Evolutionary conservation across 331 rosid species (phyloP), one percentile per base, ranked within the genome.

Genomic region (Pyracantha coccinea): DNA sequence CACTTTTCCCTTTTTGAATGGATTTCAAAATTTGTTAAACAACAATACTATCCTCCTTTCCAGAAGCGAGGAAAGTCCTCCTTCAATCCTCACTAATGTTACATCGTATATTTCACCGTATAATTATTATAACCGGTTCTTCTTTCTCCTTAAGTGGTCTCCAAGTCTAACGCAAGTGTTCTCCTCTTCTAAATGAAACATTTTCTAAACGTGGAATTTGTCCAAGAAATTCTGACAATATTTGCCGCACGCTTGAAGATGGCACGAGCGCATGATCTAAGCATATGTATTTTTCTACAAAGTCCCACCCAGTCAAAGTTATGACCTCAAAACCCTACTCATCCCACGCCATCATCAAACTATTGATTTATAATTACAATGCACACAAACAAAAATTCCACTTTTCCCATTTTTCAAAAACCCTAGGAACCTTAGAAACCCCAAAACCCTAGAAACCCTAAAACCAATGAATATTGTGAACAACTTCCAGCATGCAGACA

Each of bases 171-270:
- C 47, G 47, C 47, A 41, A 4, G 54, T 47, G 54, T 15, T 47
- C n/a, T 47, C n/a, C 8, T 53, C 24, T 21, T 24, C 27, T 10
- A 58, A 5, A 23, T 23, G 64, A 58, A 58, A 24, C 16, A 4
- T 54, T 58, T 61, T 27, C 10, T 13, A 61, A 28, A 28, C 38
- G 4, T 3, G 4, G 8, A 7, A 7, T 52, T 52, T 52, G 4
- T 52, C 57, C 57, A 52, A 52, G 57, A 52, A 52, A 52, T 25
- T 27, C 70, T 66, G 70, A n/a, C 52, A 35, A 19, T 19, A 47
- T 52, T 11, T 70, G 27, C 74, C 74, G 74, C 74, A 70, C 50
- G 63, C 74, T 28, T 27, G 74, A 70, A 70, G 63, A 70, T 11
- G 28, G 25, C 74, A 52, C 74, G 14, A 52, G 62, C 44, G 25